These are phyloP conservation scores for Astrothelium macrocarpum DNA, from an alignment of 495 filamentous ascomycete species.

Conservation along the genomic window DNA sequence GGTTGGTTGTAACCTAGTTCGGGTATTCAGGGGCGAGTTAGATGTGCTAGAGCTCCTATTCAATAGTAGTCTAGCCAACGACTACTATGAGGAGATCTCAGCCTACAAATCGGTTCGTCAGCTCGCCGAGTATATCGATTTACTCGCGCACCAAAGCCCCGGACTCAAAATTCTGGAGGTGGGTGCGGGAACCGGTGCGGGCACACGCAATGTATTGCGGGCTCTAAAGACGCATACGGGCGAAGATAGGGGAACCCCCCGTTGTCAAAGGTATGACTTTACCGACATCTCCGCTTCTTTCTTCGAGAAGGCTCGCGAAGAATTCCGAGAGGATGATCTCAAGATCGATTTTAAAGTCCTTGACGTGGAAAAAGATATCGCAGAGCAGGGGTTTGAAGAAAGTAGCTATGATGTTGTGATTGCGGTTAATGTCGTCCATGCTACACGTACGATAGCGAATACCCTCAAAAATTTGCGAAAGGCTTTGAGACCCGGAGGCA, in stretches of 20 bases:
- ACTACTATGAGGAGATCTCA: too few relatives aligned
- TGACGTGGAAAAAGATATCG: constrained; percentile 17
- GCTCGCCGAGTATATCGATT: background rate
- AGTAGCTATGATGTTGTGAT: constrained; percentile 17
- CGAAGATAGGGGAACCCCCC: too few relatives aligned
- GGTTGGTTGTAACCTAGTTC: too few relatives aligned
- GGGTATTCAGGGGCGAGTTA: too few relatives aligned
- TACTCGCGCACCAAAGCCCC: background rate
- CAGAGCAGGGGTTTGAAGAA: constrained; percentile 14
- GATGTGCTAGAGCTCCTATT: too few relatives aligned
- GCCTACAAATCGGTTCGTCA: background rate
- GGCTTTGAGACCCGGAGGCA: constrained; percentile 18
- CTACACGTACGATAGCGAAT: constrained; percentile 3
- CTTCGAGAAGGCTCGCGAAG: constrained; percentile 12
- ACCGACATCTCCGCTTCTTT: constrained; percentile 16
- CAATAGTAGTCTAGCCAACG: too few relatives aligned
- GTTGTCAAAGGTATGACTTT: constrained; percentile 8
- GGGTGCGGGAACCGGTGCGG: background rate
- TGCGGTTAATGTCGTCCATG: constrained; percentile 15
- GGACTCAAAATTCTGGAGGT: background rate
- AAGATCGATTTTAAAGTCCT: constrained; percentile 15
- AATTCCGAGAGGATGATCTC: constrained; percentile 6
- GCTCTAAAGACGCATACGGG: background rate
- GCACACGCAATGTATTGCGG: background rate
- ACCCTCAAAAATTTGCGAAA: constrained; percentile 10